Evolutionary conservation across 2,329 filamentous ascomycete genomes (phyloP), one percentile per base, ranked within the genome.

Genomic region (Juglanconis oblonga): DNA sequence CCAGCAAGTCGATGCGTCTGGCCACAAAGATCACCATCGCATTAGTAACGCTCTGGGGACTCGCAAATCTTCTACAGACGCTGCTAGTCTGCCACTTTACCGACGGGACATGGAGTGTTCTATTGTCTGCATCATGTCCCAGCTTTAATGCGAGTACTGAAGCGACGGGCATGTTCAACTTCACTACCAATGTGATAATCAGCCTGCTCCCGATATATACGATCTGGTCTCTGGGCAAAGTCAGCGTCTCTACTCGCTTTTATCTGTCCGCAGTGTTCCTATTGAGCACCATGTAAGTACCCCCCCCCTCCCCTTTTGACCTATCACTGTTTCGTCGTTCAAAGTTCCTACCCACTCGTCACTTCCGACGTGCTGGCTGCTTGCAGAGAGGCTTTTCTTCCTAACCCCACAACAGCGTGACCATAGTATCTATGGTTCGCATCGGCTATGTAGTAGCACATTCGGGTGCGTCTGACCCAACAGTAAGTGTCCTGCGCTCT

Each of bases 181-280:
- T 73, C 13, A 42, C 75, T 4, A 73, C 71, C 8, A 75, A 77
- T 49, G 52, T 76, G 11, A 56, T 76, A 45, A 75, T 77, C 44
- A 72, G 76, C 68, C 65, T 67, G 0, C 58, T 77, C 29, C 75
- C 75, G 1, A 71, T 77, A 64, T 69, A 71, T 3, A 72, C 67
- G 2, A 71, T 77, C 29, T 77, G 74, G 74, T 61, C 63, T 2
- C 58, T 78, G 55, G 70, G 76, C 50, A 78, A 50, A 9, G 59
- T 62, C 56, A 59, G 56, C 36, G 48, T 62, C 2, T 62, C 59
- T 35, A 62, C 59, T 8, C 59, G 59, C 13, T 35, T 52, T n/a
- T 56, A 56, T 14, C 52, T 62, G 29, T 50, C 56, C 6, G 48
- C 31, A 13, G 52, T 62, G 4, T 62, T 62, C 11, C 9, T 62